phyloP scores from a whole-genome alignment of 139 green algal genomes.

The Coccomyxa sp. region DNA sequence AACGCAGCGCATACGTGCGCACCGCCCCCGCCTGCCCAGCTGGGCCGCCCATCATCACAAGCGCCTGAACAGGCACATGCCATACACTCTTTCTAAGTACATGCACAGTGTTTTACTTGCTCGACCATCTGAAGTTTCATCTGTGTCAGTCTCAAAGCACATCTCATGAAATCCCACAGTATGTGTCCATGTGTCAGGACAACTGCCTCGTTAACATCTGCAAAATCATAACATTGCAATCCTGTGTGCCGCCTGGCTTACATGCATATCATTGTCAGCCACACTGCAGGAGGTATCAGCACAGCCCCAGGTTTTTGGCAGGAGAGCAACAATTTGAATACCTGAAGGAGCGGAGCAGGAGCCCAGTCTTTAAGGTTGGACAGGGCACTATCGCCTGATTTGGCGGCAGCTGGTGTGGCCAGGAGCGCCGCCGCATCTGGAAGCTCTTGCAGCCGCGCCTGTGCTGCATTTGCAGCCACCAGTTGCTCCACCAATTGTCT shows the following conservation, averaged over 20 bases:
- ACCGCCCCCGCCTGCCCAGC: slow-evolving; percentile 29
- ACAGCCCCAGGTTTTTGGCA: too few species aligned
- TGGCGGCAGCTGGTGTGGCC: slow-evolving; percentile 24
- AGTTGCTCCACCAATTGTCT: slow-evolving; percentile 30
- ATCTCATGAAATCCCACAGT: not conserved
- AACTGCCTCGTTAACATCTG: too few species aligned
- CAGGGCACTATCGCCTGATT: slow-evolving; percentile 13
- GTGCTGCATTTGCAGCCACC: slow-evolving; percentile 32
- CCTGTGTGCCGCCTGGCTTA: not conserved
- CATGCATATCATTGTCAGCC: not conserved
- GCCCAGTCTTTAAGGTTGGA: slow-evolving; percentile 47
- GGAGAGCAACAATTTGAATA: not conserved
- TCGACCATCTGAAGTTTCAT: not conserved
- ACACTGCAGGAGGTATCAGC: not conserved
- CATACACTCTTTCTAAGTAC: not conserved
- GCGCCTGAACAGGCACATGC: slow-evolving; percentile 29
- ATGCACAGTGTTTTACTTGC: not conserved
- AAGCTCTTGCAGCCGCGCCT: slow-evolving; percentile 39
- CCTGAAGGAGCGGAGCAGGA: slow-evolving; percentile 21
- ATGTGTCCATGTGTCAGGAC: too few species aligned
- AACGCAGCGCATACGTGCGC: slow-evolving; percentile 37
- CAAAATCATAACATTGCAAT: too few species aligned
- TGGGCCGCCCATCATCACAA: slow-evolving; percentile 53
- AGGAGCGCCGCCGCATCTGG: slow-evolving; percentile 52
- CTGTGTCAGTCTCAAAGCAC: not conserved